These are phyloP conservation scores for Furcasterigmium sp. DNA, from an alignment of 2,329 filamentous ascomycete genomes.

Conservation along the genomic window DNA sequence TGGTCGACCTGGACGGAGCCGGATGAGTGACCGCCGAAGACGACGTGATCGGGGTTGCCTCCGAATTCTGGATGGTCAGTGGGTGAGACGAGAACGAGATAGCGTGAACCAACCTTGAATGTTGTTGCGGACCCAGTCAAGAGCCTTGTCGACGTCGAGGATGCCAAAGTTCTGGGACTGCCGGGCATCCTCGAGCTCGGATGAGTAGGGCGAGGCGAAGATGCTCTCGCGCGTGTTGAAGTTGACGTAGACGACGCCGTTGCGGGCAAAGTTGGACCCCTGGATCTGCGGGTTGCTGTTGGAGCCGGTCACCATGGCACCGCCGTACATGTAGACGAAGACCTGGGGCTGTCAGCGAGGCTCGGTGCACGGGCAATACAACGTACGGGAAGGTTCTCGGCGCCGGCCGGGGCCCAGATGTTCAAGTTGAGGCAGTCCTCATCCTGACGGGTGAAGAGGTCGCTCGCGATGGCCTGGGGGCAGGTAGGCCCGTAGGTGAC, in stretches of 20 bases:
- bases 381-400: conserved; percentile 21
- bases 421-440: conserved; percentile 39
- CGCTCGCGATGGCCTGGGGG: conserved; percentile 16
- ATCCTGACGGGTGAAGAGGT: conserved; percentile 16
- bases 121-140: conserved; percentile 34
- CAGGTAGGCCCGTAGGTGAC: conserved; percentile 19
- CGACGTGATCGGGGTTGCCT: conserved; percentile 36
- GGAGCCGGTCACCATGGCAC: conserved; percentile 34
- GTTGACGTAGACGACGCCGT: conserved; percentile 30
- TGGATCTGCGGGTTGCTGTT: conserved; percentile 32
- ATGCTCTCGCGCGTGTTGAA: conserved; percentile 36
- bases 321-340: conserved; percentile 38
- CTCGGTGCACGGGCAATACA: no score
- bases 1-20: conserved; percentile 31
- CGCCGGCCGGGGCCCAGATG: conserved; percentile 24
- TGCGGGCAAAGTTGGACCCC: conserved; percentile 27
- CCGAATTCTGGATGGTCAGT: conserved; percentile 27
- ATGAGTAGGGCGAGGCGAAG: conserved; percentile 36
- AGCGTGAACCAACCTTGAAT: conserved; percentile 17
- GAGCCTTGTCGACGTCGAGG: conserved; percentile 28
- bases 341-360: conserved; percentile 16
- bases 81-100: background rate
- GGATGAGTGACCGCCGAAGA: conserved; percentile 36
- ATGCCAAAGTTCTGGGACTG: conserved; percentile 25
- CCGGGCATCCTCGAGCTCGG: conserved; percentile 23